Base-by-base conservation (phyloP, 352 stramenopile species). In the Pythium aristosporum region DNA sequence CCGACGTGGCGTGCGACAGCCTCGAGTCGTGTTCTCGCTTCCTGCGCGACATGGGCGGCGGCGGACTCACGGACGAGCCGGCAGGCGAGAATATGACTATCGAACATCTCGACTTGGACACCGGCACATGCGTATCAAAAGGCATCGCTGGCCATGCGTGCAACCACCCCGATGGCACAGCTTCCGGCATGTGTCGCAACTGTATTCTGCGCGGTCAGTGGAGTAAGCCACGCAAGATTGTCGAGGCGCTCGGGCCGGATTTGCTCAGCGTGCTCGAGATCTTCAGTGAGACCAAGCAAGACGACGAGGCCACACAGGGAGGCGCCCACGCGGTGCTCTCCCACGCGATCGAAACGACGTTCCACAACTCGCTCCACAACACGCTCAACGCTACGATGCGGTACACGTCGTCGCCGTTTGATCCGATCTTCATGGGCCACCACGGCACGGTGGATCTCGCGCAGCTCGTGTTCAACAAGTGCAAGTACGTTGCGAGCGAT, bases 321-420 rank as follows among this genome's bases (percentile, higher is more conserved):
- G 60, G 52, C 2, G 51, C 32, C 0, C 57, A 71, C 36, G 57
- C 34, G 13, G 28, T 63, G n/a, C 42, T 67, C 7, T 67, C 51
- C 0, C 36, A 63, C 44, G 12, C 42, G 21, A 58, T 67, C 21
- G 64, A 71, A 57, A 55, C 12, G 13, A 67, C 51, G 4, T 67
- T 71, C 37, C 64, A 71, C 58, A 71, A 71, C 48, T 53, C 50
- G 13, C 52, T 74, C 36, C 67, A 74, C 63, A 70, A 62, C 34
- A 65, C 51, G 15, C 55, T 74, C 49, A 62, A 69, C 21, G 56
- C 59, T 13, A 67, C 44, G 2, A 74, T 74, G 61, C 42, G 53
- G 13, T 59, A 57, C 51, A 63, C 52, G 36, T 57, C 63, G 6
- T 64, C 63, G 21, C 20, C 64, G 20, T 62, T 71, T 30, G 67